Evolutionary conservation across 129 eudicot species (phyloP).

Genomic region (Gnaphalium uliginosum): DNA sequence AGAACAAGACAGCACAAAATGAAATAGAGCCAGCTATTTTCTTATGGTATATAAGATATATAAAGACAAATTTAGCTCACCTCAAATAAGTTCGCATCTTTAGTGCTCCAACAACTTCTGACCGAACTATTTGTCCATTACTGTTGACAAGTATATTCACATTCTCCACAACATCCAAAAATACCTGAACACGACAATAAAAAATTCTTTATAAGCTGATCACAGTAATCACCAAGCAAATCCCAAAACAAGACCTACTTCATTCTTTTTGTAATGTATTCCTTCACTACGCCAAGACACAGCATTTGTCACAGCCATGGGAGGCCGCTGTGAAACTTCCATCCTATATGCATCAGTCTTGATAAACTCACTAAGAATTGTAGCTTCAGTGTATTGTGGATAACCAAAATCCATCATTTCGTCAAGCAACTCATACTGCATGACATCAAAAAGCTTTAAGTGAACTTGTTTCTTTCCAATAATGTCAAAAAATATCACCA

Average conservation of each 20-base stretch:
- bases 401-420: slow-evolving; percentile 97
- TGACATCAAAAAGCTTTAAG: neutral
- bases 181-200: slow-evolving; percentile 56
- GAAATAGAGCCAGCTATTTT: neutral
- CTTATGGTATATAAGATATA: neutral
- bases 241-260: slow-evolving; percentile 42
- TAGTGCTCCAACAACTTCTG: slow-evolving; percentile 90
- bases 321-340: slow-evolving; percentile 95
- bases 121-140: slow-evolving; percentile 84
- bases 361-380: slow-evolving; percentile 90
- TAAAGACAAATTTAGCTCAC: slow-evolving; percentile 27
- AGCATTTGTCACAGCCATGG: slow-evolving; percentile 97
- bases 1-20: neutral
- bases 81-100: slow-evolving; percentile 94
- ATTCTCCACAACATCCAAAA: slow-evolving; percentile 95
- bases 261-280: slow-evolving; percentile 80
- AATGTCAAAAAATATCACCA: neutral
- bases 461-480: slow-evolving; percentile 9
- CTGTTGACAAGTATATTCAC: slow-evolving; percentile 93
- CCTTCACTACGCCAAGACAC: slow-evolving; percentile 99
- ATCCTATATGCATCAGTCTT: slow-evolving; percentile 94
- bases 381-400: slow-evolving; percentile 93
- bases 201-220: neutral
- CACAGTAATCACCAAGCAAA: neutral
- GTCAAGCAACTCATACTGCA: slow-evolving; percentile 89